Conservation (phyloP, 768 basidiomycete species). For the Boletus rubroflammeus region DNA sequence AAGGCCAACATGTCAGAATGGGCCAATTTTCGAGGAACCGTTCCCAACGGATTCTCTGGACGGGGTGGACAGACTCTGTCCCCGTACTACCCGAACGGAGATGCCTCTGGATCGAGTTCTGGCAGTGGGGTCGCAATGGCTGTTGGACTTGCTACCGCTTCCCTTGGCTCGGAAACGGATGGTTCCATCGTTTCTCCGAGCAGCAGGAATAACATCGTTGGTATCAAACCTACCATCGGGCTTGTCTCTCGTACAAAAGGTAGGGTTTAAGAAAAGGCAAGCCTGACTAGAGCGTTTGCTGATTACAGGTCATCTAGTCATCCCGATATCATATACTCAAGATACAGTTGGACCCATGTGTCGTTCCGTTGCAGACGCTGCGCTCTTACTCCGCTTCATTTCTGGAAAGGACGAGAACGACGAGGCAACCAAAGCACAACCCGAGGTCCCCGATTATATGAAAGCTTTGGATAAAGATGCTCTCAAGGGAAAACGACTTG, state of each 20-base stretch:
- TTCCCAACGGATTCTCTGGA: slow-evolving; percentile 44
- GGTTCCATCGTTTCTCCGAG: slow-evolving; percentile 48
- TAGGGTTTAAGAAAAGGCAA: slow-evolving; percentile 5
- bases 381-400: slow-evolving; percentile 49
- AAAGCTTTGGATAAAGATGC: slow-evolving; percentile 48
- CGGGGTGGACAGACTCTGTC: slow-evolving; percentile 44
- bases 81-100: slow-evolving; percentile 40
- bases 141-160: slow-evolving; percentile 41
- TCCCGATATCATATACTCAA: slow-evolving; percentile 55
- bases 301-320: slow-evolving; percentile 33
- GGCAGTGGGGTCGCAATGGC: slow-evolving; percentile 42
- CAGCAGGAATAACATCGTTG: slow-evolving; percentile 40
- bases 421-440: slow-evolving; percentile 49
- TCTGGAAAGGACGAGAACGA: slow-evolving; percentile 53
- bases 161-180: slow-evolving; percentile 47
- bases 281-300: neutral
- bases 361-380: slow-evolving; percentile 52
- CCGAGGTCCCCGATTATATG: slow-evolving; percentile 53
- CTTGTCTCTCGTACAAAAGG: slow-evolving; percentile 38
- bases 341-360: slow-evolving; percentile 59
- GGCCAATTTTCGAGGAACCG: slow-evolving; percentile 38
- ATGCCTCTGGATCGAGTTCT: slow-evolving; percentile 41
- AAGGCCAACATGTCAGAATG: slow-evolving; percentile 46
- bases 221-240: slow-evolving; percentile 41
- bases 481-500: slow-evolving; percentile 49